Base-by-base conservation (phyloP, 75 land plant genomes). In the Cunninghamia lanceolata region DNA sequence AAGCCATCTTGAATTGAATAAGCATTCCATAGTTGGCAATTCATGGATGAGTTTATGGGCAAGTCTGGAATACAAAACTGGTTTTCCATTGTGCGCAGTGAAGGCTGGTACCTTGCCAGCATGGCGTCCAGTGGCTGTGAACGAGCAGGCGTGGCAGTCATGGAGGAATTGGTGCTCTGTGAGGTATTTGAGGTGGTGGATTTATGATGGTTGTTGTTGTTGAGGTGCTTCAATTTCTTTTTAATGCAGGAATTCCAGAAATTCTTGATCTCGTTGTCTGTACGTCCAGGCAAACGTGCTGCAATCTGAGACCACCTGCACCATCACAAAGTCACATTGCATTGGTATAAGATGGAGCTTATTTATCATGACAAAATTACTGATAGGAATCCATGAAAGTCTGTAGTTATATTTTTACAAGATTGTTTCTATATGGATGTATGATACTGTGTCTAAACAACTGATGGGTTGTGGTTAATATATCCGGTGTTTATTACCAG, bases 231-330 rank as follows among this genome's bases (percentile, higher is more conserved):
- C 46, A 88, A 88, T 88, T 88, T 88, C 59, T 88, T 88, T 59
- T 88, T 88, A 28, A 88, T 83, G 73, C 89, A 53, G 11, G 89
- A 81, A 82, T 88, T 88, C 89, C 89, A 88, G 89, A 52, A 88
- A 79, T 88, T 88, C 88, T 88, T 88, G 32, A 88, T 80, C 82
- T 80, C 82, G 15, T 80, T 80, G 82, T 80, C 82, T 25, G 82
- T 80, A 40, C 82, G 82, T n/a, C 85, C 89, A 3, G 89, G 89
- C 54, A 88, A 35, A 38, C 87, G 89, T 66, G 88, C 73, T 47
- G 89, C 89, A 74, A 88, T 88, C 45, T 82, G 88, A 25, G 89
- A 88, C 89, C 89, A 88, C 56, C 89, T 87, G 50, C 82, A 45
- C 82, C 15, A 30, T 30, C 15, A 45, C 38, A 73, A 59, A 66